Evolutionary conservation across 2,329 filamentous ascomycete genomes (phyloP).

Genomic region (Talaromyces verruculosus): DNA sequence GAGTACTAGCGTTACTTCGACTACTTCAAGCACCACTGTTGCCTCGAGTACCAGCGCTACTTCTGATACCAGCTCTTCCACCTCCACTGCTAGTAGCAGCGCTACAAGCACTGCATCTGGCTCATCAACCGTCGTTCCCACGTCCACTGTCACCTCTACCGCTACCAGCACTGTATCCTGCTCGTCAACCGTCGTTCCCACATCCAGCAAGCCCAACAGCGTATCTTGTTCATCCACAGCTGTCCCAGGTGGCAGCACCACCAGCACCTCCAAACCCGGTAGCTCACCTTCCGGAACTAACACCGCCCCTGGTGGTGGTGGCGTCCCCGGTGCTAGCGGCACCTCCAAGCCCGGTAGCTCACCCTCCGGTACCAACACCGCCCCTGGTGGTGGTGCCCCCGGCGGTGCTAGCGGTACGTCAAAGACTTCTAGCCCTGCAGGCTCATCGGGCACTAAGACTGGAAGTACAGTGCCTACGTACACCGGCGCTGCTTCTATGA

Average conservation of each 20-base stretch:
- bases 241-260: neutral
- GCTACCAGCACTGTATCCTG: neutral
- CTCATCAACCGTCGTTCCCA: neutral
- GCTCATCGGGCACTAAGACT: neutral
- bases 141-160: neutral
- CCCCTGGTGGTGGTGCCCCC: neutral
- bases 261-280: neutral
- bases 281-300: neutral
- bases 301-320: neutral
- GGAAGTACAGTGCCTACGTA: neutral
- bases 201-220: neutral
- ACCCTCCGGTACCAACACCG: neutral
- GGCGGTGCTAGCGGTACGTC: neutral
- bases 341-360: neutral
- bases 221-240: neutral
- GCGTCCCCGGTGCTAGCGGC: no score
- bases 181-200: neutral
- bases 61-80: neutral
- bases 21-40: no score
- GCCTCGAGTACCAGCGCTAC: neutral
- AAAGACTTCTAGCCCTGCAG: neutral
- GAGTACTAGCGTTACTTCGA: neutral
- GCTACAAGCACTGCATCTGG: neutral
- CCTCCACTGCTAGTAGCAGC: neutral
- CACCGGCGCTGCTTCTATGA: conserved; percentile 2